Evolutionary conservation across 2,329 filamentous ascomycete species (phyloP).

Genomic region (Cladosporium sp.): DNA sequence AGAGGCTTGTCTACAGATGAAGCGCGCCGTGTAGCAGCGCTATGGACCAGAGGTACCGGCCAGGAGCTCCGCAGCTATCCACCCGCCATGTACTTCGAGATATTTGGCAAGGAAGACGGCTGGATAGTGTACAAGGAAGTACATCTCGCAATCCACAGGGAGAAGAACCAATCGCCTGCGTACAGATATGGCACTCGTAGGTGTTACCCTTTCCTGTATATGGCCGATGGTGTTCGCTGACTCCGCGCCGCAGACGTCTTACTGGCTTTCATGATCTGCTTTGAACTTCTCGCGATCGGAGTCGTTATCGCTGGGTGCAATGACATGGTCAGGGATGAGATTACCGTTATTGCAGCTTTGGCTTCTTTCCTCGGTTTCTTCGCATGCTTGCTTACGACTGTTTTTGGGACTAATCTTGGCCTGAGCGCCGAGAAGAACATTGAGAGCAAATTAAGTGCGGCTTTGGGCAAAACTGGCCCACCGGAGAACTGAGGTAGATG

Average conservation of each 20-base stretch:
- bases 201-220: background rate
- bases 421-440: background rate
- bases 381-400: background rate
- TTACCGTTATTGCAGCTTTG: background rate
- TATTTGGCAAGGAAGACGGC: conserved; percentile 17
- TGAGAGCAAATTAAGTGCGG: background rate
- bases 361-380: background rate
- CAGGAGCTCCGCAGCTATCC: conserved; percentile 15
- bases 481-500: background rate
- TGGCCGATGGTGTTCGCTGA: background rate
- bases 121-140: conserved; percentile 19
- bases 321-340: background rate
- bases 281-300: background rate
- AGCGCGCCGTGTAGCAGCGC: conserved; percentile 12
- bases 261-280: background rate
- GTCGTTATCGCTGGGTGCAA: background rate
- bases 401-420: background rate
- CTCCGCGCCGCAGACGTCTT: background rate
- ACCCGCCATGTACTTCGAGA: conserved; percentile 13
- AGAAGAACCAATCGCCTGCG: background rate
- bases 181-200: background rate
- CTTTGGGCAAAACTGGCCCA: background rate
- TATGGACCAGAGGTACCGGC: conserved; percentile 19
- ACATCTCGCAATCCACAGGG: background rate
- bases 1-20: conserved; percentile 5